Conservation (phyloP, 2,329 filamentous ascomycete genomes). For the Pseudogymnoascus sp. region DNA sequence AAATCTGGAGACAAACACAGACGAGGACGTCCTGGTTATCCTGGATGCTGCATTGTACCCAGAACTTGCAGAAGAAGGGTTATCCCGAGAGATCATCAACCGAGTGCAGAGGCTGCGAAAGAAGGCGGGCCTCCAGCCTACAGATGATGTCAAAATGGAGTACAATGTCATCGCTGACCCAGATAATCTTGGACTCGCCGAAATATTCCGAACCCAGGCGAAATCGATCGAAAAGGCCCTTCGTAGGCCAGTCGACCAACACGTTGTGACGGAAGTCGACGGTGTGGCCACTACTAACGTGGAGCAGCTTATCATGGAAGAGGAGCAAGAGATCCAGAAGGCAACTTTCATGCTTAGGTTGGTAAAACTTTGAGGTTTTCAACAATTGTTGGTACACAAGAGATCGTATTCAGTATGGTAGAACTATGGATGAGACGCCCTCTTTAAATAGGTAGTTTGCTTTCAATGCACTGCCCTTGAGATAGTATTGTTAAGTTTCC, state of each 20-base stretch:
- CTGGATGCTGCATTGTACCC: conserved; percentile 76
- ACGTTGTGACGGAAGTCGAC: conserved; percentile 49
- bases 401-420: conserved; percentile 5
- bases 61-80: conserved; percentile 77
- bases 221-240: conserved; percentile 66
- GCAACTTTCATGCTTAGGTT: conserved; percentile 71
- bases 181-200: conserved; percentile 62
- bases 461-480: background rate
- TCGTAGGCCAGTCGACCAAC: conserved; percentile 66
- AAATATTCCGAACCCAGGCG: conserved; percentile 60
- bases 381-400: background rate
- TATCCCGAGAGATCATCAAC: conserved; percentile 88
- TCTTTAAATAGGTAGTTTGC: background rate
- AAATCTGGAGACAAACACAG: conserved; percentile 77
- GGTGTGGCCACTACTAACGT: conserved; percentile 39
- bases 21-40: conserved; percentile 83
- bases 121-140: conserved; percentile 82
- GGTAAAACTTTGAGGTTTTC: conserved; percentile 54
- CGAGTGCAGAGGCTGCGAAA: conserved; percentile 88
- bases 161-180: conserved; percentile 75
- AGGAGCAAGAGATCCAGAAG: conserved; percentile 79
- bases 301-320: conserved; percentile 64
- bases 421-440: background rate
- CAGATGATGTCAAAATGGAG: conserved; percentile 93
- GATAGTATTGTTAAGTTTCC: background rate